Percentiles rank a stretch among this genome's conserved stretches.
These are phyloP conservation scores for Emmonsiellopsis sp. DNA, from an alignment of 2,329 filamentous ascomycete species.

Conservation along the genomic window DNA sequence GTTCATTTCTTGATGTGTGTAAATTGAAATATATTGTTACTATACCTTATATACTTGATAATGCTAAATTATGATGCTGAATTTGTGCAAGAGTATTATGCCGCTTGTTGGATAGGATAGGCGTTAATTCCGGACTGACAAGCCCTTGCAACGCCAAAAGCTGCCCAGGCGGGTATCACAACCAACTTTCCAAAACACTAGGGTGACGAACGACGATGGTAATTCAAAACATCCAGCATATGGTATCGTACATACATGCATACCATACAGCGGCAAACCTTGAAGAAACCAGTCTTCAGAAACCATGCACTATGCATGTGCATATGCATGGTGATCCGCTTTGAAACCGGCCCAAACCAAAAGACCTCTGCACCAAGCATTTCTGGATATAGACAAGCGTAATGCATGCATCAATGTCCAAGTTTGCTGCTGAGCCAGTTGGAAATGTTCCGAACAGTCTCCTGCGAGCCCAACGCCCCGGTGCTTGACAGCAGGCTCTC, in stretches of 20 bases:
- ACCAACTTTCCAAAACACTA: neutral
- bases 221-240: neutral
- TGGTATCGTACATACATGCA: neutral
- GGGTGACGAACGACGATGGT: neutral
- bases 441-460: conserved; percentile 9
- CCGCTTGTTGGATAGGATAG: too few relatives aligned
- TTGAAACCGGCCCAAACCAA: too few relatives aligned
- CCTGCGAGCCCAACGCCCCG: conserved; percentile 2
- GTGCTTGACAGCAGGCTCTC: conserved; percentile 7
- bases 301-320: too few relatives aligned
- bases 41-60: neutral
- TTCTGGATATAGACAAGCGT: neutral
- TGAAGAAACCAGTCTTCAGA: neutral
- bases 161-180: neutral
- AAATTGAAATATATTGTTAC: neutral
- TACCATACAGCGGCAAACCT: neutral
- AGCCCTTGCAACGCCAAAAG: too few relatives aligned
- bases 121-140: too few relatives aligned
- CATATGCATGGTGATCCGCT: neutral
- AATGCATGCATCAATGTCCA: conserved; percentile 7
- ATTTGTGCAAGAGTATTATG: too few relatives aligned
- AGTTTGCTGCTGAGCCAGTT: conserved; percentile 18
- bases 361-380: too few relatives aligned
- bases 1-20: conserved; percentile 4
- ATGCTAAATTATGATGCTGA: too few relatives aligned